Evolutionary conservation across 495 filamentous ascomycete genomes (phyloP).

Genomic region (Cairneyella variabilis): DNA sequence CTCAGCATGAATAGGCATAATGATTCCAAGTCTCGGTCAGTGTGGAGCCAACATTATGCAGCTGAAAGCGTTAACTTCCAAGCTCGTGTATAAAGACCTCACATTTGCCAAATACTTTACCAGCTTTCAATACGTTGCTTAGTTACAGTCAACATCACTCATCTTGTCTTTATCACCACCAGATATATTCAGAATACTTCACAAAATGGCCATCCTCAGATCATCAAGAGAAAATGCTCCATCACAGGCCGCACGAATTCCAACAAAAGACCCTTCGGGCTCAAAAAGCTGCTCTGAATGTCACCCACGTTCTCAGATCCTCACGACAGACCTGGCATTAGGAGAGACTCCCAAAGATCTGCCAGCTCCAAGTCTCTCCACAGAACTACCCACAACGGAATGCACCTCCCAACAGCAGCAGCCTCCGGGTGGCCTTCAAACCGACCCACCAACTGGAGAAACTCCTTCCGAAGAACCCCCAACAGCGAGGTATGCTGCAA

Average conservation of each 20-base stretch:
- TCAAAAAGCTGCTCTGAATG: neutral
- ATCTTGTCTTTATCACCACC: neutral
- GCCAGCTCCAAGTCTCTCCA: neutral
- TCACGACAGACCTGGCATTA: neutral
- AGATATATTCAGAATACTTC: neutral
- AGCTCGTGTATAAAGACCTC: slow-evolving; percentile 2
- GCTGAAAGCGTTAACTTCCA: neutral
- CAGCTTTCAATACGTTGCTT: neutral
- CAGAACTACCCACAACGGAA: neutral
- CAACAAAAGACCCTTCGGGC: neutral
- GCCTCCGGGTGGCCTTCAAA: neutral
- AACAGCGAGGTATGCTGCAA: neutral
- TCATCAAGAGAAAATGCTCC: neutral
- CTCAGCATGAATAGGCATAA: no score
- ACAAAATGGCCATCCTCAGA: neutral
- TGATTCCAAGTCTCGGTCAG: no score
- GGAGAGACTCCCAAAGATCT: neutral
- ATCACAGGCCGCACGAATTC: neutral
- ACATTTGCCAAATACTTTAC: slow-evolving; percentile 3
- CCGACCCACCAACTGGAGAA: neutral
- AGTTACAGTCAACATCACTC: neutral
- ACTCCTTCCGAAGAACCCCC: neutral
- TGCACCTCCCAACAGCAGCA: neutral
- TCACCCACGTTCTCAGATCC: neutral
- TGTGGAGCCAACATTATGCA: no score